Base-by-base conservation (phyloP, 495 filamentous ascomycete species). In the Bathelium albidoporum region DNA sequence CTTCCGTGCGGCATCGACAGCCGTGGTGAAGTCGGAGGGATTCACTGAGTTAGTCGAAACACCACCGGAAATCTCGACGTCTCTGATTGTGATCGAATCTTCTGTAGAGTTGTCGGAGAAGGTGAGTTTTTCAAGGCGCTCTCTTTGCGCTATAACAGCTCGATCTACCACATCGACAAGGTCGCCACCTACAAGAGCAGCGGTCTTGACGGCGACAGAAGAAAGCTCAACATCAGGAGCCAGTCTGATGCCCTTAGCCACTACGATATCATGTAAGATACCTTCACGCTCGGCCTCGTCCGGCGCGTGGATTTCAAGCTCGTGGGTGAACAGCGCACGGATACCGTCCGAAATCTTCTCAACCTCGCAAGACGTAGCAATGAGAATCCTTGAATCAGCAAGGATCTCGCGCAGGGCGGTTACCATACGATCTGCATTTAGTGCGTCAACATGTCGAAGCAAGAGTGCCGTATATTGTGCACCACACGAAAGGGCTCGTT, bases 201-300 rank as follows among this genome's bases (percentile, higher is more conserved):
- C 94, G 4, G 94, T 98, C 80, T 97, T 97, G 58, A 97, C 79
- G 7, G 94, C 93, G 36, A 97, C 85, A 24, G 86, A 81, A 32
- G 84, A 78, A 7, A 98, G 78, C 14, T 96, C 90, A 0, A 96
- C 91, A 66, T 95, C 88, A 0, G 84, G 80, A 1, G 89, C 86
- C 1, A 96, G 74, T 22, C 81, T 80, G 26, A 96, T 79, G 29
- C 87, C 84, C 36, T 85, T 81, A 59, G 90, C 87, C 53, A 87
- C 82, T 36, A 97, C 79, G 32, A 95, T 87, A 65, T 85, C 84
- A 26, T 81, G 80, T 3, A 98, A 75, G 43, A 96, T 89, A 14
- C 89, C 91, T 76, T 96, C 90, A 72, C 94, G 80, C 72, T 97
- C 95, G 20, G 84, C 86, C 72, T 98, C 94, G 69, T 97, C 92